Evolutionary conservation across 2,329 filamentous ascomycete genomes (phyloP), one percentile per base, ranked within the genome.

Genomic region (Bimuria novae-zelandiae): DNA sequence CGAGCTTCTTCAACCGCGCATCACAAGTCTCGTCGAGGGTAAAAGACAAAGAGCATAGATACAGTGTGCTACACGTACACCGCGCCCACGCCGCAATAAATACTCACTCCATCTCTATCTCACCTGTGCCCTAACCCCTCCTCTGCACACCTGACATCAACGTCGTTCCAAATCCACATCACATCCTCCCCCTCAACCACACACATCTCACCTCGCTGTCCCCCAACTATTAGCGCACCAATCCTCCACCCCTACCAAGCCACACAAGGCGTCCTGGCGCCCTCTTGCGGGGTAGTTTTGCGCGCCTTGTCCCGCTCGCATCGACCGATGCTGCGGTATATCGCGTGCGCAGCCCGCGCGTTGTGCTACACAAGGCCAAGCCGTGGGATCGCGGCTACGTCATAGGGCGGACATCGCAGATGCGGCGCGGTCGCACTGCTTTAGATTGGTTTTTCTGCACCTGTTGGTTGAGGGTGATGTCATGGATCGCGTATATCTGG

Each of bases 371-470:
- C 41, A 46, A 41, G 37, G 60, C 59, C 57, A 61, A 65, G 59
- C 27, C 37, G 40, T 49, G 55, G 56, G 50, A 66, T 60, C 41
- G 52, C 48, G 51, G n/a, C 62, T 59, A 58, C 64, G 62, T 65
- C 64, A 61, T 61, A 39, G 53, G 39, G 30, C 30, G 43, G 25
- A 11, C 19, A 35, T 35, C 30, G 4, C 19, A 14, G 43, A 21
- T n/a, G 30, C 30, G 19, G 17, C 7, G 30, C 30, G 21, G 12
- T 14, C 25, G 30, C 14, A 30, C 23, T 7, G 5, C n/a, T 36
- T 8, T 7, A 29, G 27, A 16, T 4, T 7, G 22, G 3, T 11
- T 35, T 35, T 14, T 46, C n/a, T n/a, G n/a, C 7, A 16, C n/a
- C 25, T 23, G 3, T 8, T 10, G 25, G n/a, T 35, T 21, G 30